These are phyloP conservation scores for Podospora anserina DNA, from an alignment of 495 filamentous ascomycete species.

Conservation along the genomic window DNA sequence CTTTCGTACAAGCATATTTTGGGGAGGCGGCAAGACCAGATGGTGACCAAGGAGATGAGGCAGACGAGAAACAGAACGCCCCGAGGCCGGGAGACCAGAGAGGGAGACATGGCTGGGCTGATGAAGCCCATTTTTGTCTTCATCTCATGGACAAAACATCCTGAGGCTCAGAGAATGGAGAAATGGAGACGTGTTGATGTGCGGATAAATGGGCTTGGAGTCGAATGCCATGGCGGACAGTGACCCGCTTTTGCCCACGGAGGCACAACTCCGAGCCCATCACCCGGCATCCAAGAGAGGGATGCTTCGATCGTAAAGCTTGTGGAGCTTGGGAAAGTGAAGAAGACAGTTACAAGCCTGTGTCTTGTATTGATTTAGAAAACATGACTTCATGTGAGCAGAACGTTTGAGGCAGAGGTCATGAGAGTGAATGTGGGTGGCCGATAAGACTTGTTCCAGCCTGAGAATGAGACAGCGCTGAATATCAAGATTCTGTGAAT, in stretches of 20 bases:
- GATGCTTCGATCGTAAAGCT: not conserved
- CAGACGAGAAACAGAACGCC: conserved; percentile 18
- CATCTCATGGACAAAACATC: not conserved
- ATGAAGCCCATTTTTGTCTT: not conserved
- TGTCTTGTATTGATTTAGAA: too few species aligned
- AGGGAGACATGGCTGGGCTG: not conserved
- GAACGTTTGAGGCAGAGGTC: too few species aligned
- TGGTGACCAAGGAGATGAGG: conserved; percentile 23
- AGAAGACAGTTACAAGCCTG: too few species aligned
- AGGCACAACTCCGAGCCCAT: conserved; percentile 5
- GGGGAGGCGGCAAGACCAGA: conserved; percentile 27
- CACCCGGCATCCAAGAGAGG: not conserved
- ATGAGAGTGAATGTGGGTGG: too few species aligned
- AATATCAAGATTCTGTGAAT: too few species aligned
- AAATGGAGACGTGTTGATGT: conserved; percentile 1
- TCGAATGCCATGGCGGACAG: not conserved
- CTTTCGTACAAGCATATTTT: conserved; percentile 23
- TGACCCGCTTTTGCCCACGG: conserved; percentile 5
- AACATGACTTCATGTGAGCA: too few species aligned
- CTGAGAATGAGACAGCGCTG: too few species aligned
- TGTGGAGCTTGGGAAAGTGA: not conserved
- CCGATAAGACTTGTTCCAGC: too few species aligned
- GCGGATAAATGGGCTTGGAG: conserved; percentile 9
- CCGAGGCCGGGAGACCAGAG: conserved; percentile 16
- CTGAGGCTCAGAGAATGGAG: not conserved